Evolutionary conservation across 805 yeast genomes (phyloP), one percentile per base, ranked within the genome.

Genomic region (Ogataea dorogensis): DNA sequence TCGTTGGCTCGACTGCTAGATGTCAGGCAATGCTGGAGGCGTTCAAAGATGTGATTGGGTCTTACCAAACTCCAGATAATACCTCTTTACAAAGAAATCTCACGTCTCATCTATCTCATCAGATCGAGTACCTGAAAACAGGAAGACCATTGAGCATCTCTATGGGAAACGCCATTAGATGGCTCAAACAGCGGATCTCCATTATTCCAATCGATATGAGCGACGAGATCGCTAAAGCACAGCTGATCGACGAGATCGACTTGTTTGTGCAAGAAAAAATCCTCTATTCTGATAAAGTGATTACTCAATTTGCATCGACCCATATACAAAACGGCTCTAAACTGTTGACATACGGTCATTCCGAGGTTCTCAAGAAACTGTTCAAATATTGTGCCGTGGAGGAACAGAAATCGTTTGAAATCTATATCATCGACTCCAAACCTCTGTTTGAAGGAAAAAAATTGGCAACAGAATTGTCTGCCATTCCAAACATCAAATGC

Each of bases 121-220:
- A 93, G 63, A 93, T 93, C 47, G 98, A 91, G 58, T 86, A 84
- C 49, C 68, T 93, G 50, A 91, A 86, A 52, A 78, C 86, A 7
- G 89, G 96, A 3, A 77, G 98, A 45, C 97, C 98, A 1, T 70
- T 93, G 31, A 79, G 93, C 38, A 85, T 89, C 2, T 76, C 96
- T 1, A 93, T 93, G 98, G 98, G 98, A 36, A 93, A 89, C 65
- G 91, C 97, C 2, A 93, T 93, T 48, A 77, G 98, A 52, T 89
- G 97, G 96, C 71, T 93, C 46, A 93, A 93, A 56, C 98, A 91
- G 65, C 91, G 86, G 58, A 91, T 93, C 37, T 79, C 96, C 1
- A 71, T 75, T 27, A 77, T 91, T 31, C 80, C 88, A 40, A 79
- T 89, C 38, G 94, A 85, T 44, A 67, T 77, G 19, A 59, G 70